Percentiles rank a stretch among this genome's conserved stretches.
phyloP scores from a whole-genome alignment of 495 filamentous ascomycete genomes.

The Hypoxylon cercidicola region DNA sequence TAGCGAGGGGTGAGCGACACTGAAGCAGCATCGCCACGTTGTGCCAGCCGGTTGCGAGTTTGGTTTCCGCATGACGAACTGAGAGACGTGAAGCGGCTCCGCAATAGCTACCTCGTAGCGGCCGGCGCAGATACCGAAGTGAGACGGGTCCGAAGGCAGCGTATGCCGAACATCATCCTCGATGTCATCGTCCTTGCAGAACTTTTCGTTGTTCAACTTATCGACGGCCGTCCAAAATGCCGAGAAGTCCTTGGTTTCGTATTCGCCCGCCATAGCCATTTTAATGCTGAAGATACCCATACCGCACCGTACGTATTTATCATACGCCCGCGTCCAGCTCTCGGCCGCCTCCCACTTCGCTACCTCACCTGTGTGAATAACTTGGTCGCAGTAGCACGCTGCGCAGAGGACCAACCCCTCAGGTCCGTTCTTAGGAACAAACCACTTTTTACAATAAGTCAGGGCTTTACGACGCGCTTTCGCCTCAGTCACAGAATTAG shows the following conservation, averaged over 20 bases:
- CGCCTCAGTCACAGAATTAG: slow-evolving; percentile 37
- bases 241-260: slow-evolving; percentile 42
- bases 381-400: slow-evolving; percentile 51
- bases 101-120: slow-evolving; percentile 48
- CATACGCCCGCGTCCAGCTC: slow-evolving; percentile 17
- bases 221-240: slow-evolving; percentile 45
- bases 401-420: slow-evolving; percentile 47
- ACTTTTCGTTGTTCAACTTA: slow-evolving; percentile 37
- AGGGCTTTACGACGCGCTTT: slow-evolving; percentile 19
- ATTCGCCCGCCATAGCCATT: slow-evolving; percentile 43
- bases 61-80: slow-evolving; percentile 40
- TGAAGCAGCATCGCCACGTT: slow-evolving; percentile 40
- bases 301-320: slow-evolving; percentile 35
- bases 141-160: slow-evolving; percentile 38
- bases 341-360: slow-evolving; percentile 32
- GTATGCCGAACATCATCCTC: slow-evolving; percentile 49
- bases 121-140: slow-evolving; percentile 50
- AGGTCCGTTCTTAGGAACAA: slow-evolving; percentile 44
- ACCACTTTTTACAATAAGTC: slow-evolving; percentile 46
- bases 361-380: slow-evolving; percentile 47
- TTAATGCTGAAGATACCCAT: slow-evolving; percentile 42
- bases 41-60: slow-evolving; percentile 8
- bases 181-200: slow-evolving; percentile 48
- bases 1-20: slow-evolving; percentile 25
- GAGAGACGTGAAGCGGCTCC: slow-evolving; percentile 41